Evolutionary conservation across 225 moss, liverwort and hornwort species (phyloP).

Genomic region (Neckera pumila): DNA sequence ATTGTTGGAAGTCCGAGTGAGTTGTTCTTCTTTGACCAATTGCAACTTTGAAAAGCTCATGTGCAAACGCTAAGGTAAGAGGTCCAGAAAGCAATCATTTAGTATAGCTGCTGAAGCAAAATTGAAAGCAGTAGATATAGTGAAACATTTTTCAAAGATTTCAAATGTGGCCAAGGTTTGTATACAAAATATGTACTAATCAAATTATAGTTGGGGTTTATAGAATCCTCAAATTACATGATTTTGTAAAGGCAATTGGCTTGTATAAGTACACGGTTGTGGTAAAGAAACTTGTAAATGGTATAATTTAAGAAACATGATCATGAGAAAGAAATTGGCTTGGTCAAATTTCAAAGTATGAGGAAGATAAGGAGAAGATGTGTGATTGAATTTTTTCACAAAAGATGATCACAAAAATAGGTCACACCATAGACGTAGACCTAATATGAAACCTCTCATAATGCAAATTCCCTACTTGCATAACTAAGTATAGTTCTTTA

Average conservation of each 20-base stretch:
- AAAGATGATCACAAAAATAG: neutral
- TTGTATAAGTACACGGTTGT: neutral
- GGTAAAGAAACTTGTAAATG: neutral
- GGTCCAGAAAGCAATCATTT: neutral
- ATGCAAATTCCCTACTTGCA: no score
- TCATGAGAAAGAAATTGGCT: neutral
- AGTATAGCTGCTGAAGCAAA: rapidly evolving
- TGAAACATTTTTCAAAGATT: neutral
- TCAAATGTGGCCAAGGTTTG: neutral
- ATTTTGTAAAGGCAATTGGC: rapidly evolving
- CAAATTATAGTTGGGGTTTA: neutral
- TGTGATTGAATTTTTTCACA: neutral
- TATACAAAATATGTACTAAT: neutral
- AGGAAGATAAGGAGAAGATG: neutral
- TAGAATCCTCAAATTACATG: neutral
- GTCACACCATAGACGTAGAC: rapidly evolving
- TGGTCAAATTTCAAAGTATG: neutral
- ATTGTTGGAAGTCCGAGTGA: neutral
- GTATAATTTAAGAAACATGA: neutral
- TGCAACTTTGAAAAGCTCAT: neutral
- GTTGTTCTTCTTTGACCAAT: neutral
- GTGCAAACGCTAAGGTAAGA: rapidly evolving
- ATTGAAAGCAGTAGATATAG: neutral
- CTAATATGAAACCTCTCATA: no score
- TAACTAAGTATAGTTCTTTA: no score